These are phyloP conservation scores for Coix lacrymajobi DNA, from an alignment of 176 grass and related monocot species.

Conservation along the genomic window DNA sequence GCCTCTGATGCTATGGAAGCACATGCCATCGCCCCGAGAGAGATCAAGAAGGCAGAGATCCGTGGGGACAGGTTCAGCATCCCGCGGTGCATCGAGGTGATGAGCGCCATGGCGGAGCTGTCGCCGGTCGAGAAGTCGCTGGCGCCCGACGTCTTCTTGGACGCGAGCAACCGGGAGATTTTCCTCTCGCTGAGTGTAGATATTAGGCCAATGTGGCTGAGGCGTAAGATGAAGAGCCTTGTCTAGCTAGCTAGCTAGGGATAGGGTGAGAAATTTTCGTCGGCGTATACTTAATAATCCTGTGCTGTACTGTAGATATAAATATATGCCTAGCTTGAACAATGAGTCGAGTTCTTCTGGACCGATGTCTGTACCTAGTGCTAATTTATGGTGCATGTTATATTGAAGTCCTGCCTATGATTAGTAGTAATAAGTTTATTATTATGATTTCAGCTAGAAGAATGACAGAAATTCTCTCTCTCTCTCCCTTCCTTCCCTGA, in stretches of 20 bases:
- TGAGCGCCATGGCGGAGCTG: conserved; percentile 48
- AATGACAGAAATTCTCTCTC: background rate
- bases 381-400: conserved; percentile 26
- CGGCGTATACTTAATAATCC: conserved; percentile 24
- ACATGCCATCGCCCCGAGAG: conserved; percentile 23
- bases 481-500: background rate
- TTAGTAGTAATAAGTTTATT: background rate
- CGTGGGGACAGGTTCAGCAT: conserved; percentile 43
- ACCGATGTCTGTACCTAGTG: conserved; percentile 28
- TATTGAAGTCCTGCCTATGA: background rate
- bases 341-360: conserved; percentile 21
- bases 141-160: conserved; percentile 51
- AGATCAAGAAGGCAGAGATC: conserved; percentile 15
- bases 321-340: conserved; percentile 36
- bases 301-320: conserved; percentile 40
- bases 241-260: conserved; percentile 41
- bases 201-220: conserved; percentile 64
- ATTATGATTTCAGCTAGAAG: background rate
- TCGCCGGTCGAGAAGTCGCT: conserved; percentile 49
- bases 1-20: conserved; percentile 34
- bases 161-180: conserved; percentile 50
- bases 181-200: conserved; percentile 53
- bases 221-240: conserved; percentile 52
- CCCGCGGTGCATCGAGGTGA: conserved; percentile 49
- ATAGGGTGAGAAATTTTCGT: conserved; percentile 27